Percentiles rank a stretch among this genome's conserved stretches.
These are phyloP conservation scores for Mycena leptocephala DNA, from an alignment of 768 basidiomycete genomes.

Conservation along the genomic window DNA sequence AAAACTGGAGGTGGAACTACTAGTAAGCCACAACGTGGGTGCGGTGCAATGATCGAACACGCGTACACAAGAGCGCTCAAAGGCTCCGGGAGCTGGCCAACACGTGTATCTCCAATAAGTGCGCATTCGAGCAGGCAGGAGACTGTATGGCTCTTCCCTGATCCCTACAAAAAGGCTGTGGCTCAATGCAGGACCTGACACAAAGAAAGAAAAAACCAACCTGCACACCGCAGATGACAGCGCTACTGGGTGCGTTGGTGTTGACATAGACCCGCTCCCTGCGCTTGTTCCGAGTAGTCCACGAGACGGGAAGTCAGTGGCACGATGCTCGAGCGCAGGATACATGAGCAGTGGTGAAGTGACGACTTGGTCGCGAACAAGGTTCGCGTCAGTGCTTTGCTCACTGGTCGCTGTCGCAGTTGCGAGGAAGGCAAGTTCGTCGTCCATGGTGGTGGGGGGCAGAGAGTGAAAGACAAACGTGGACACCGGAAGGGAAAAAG, in stretches of 20 bases:
- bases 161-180: conserved; percentile 47
- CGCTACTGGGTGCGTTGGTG: conserved; percentile 69
- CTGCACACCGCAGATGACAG: conserved; percentile 70
- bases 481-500: no score
- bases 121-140: conserved; percentile 67
- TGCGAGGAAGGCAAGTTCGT: conserved; percentile 5
- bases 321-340: conserved; percentile 6
- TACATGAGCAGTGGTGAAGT: conserved; percentile 28
- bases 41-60: neutral
- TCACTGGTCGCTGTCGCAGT: neutral
- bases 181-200: neutral
- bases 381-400: neutral
- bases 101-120: conserved; percentile 55
- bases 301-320: conserved; percentile 33
- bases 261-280: conserved; percentile 66
- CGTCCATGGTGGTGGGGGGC: no score
- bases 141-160: conserved; percentile 70
- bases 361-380: conserved; percentile 19
- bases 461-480: no score
- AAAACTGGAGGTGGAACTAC: conserved; percentile 18
- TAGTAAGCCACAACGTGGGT: neutral
- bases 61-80: conserved; percentile 60
- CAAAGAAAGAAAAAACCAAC: conserved; percentile 20
- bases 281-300: conserved; percentile 39
- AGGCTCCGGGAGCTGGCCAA: conserved; percentile 60